These are phyloP conservation scores for Fusarium praegraminearum DNA, from an alignment of 2,329 filamentous ascomycete genomes.

Conservation along the genomic window DNA sequence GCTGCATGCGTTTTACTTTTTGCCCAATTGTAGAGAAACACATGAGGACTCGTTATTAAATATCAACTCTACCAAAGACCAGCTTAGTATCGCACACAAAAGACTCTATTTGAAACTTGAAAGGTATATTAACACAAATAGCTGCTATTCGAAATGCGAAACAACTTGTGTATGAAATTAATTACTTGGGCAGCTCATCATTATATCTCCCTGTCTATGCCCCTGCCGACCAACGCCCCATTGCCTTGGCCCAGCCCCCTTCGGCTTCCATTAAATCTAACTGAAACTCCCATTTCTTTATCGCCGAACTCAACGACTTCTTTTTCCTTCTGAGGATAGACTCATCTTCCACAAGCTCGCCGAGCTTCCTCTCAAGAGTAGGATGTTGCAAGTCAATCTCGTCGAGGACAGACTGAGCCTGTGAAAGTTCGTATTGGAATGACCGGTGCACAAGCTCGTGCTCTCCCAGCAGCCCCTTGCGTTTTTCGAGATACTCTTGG, in stretches of 20 bases:
- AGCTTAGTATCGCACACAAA: rapidly evolving
- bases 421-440: neutral
- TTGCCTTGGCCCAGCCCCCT: neutral
- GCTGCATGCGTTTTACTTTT: neutral
- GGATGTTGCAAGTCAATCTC: neutral
- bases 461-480: neutral
- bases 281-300: neutral
- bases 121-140: neutral
- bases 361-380: neutral
- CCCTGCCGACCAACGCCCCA: neutral
- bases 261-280: neutral
- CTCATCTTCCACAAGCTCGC: neutral
- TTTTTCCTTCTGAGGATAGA: neutral
- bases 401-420: neutral
- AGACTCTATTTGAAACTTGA: too few species aligned
- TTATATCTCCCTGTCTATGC: neutral
- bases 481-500: neutral
- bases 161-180: neutral
- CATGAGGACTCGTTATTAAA: neutral
- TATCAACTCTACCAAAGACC: neutral
- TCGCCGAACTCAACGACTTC: neutral
- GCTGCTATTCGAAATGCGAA: too few species aligned
- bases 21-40: neutral
- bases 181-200: neutral
- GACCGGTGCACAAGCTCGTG: neutral